Conservation (phyloP, 352 stramenopile genomes). For the Lagenidium sp. region DNA sequence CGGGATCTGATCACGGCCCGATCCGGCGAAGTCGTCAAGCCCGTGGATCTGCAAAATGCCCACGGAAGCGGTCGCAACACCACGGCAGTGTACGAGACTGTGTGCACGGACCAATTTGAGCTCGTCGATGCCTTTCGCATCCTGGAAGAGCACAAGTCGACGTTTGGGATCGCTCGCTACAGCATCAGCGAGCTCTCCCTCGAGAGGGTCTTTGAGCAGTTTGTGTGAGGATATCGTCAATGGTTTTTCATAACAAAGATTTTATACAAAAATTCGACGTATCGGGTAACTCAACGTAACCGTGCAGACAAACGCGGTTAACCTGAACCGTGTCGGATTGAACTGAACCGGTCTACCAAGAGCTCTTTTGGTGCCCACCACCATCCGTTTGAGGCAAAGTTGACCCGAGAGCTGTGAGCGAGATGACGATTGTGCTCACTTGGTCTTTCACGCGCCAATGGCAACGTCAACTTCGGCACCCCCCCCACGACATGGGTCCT, state of each 20-base stretch:
- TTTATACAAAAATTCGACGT: too few species aligned
- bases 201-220: slow-evolving; percentile 91
- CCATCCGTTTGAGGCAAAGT: too few species aligned
- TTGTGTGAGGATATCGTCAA: slow-evolving; percentile 74
- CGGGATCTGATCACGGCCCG: slow-evolving; percentile 25
- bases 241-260: too few species aligned
- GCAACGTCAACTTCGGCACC: too few species aligned
- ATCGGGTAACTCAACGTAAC: slow-evolving; percentile 11
- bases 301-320: background rate
- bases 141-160: slow-evolving; percentile 68
- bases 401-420: too few species aligned
- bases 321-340: background rate
- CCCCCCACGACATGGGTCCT: too few species aligned
- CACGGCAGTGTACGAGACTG: slow-evolving; percentile 58
- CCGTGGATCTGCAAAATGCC: slow-evolving; percentile 35
- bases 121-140: slow-evolving; percentile 69
- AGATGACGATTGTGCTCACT: too few species aligned
- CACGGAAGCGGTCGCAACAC: slow-evolving; percentile 43
- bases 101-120: slow-evolving; percentile 48
- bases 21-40: slow-evolving; percentile 34
- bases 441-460: too few species aligned
- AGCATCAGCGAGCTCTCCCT: slow-evolving; percentile 88
- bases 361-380: slow-evolving; percentile 2
- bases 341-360: slow-evolving; percentile 2
- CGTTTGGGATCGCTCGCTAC: slow-evolving; percentile 82